Evolutionary conservation across 305 asterid genomes (phyloP), one percentile per base, ranked within the genome.

Genomic region (Caryopteris hybrid): DNA sequence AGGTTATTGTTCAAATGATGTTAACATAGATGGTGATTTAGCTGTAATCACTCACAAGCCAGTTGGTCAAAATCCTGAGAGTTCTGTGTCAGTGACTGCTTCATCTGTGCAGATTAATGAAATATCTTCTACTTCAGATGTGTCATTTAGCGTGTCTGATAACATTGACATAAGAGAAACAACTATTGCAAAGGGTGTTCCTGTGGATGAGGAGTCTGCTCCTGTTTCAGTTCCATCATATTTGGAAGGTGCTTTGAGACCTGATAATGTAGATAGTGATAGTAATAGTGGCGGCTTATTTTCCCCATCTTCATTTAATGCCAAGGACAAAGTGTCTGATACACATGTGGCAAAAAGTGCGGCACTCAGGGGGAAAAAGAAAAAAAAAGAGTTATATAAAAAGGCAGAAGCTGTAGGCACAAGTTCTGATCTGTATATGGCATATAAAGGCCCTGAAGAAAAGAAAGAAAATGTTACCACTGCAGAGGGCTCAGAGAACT

Each of bases 401-500:
- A 92, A 82, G 61, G 88, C 90, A 46, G 96, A 92, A 74, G 92
- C 91, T 66, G 84, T 83, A 14, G 88, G 88, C 62, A 79, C 91
- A 21, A 82, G 86, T 79, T 78, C 95, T 16, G 96, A 89, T 82
- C 88, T 86, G 60, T 89, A 89, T 71, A 82, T 74, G 76, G 99
- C 97, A 18, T 91, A 94, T 66, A 91, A 91, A 79, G 91, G 92
- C 46, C 96, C 97, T 0, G 95, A 87, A 52, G 97, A 87, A 69
- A 91, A 80, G 80, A 89, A 87, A 66, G 95, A 83, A 47, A 53
- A 43, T 66, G 66, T 63, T 21, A 66, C 59, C 41, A 71, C 85
- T 61, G 64, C 74, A 23, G 88, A 80, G 66, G 76, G 66, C 47
- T 61, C 62, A 12, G 91, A 82, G 54, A 72, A 66, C 64, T 42